A percentile compares a stretch with the other conserved stretches of the same genome.
Evolutionary conservation across 805 yeast species (phyloP).

Genomic region (Monosporozyma yasuniensis): DNA sequence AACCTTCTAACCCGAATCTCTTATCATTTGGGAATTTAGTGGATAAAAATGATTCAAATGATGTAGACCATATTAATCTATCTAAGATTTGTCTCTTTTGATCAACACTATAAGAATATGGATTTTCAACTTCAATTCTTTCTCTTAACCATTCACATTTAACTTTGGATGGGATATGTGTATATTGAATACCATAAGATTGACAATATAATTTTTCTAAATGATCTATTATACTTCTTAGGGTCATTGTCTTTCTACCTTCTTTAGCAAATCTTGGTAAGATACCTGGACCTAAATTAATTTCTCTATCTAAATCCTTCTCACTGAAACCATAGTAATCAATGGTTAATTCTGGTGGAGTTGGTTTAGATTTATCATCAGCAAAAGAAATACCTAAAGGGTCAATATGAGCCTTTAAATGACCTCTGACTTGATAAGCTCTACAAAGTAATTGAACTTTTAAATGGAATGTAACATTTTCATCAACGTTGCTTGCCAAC

Average conservation of each 20-base stretch:
- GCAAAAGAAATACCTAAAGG: conserved; percentile 91
- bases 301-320: conserved; percentile 70
- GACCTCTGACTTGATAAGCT: conserved; percentile 98
- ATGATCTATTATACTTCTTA: conserved; percentile 66
- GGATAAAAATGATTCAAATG: conserved; percentile 85
- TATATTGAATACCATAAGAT: conserved; percentile 86
- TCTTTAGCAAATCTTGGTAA: conserved; percentile 77
- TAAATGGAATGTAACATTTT: conserved; percentile 76
- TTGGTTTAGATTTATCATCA: conserved; percentile 41
- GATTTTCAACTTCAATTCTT: conserved; percentile 85
- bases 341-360: conserved; percentile 81
- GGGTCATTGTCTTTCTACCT: conserved; percentile 51
- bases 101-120: conserved; percentile 73
- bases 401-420: conserved; percentile 87
- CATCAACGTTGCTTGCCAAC: conserved; percentile 36
- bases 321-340: conserved; percentile 90
- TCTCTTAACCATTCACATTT: conserved; percentile 98
- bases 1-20: conserved; percentile 98
- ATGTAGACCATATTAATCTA: conserved; percentile 92
- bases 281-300: conserved; percentile 95
- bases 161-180: conserved; percentile 90
- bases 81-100: conserved; percentile 95
- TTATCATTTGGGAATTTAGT: conserved; percentile 97
- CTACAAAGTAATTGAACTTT: conserved; percentile 94
- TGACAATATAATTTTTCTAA: conserved; percentile 85